Conservation (phyloP, 2,329 filamentous ascomycete species). For the Lachnellula subtilissima region DNA sequence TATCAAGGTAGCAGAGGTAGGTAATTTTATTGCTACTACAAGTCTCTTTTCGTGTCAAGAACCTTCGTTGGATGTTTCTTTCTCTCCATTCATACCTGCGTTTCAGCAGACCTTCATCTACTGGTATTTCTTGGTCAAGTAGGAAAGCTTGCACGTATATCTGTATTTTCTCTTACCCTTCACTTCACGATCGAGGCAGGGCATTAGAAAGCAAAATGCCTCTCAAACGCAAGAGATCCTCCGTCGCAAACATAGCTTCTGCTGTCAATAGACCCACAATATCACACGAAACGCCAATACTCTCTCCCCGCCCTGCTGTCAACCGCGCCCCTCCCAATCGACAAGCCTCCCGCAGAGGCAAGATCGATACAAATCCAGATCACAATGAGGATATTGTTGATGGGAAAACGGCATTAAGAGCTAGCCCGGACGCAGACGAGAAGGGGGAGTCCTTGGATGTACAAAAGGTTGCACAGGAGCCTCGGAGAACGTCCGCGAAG, state of each 20-base stretch:
- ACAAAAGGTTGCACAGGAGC: conserved; percentile 4
- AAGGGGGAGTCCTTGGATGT: conserved; percentile 25
- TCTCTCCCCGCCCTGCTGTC: conserved; percentile 2
- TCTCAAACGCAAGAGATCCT: conserved; percentile 29
- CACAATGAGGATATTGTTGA: conserved; percentile 29
- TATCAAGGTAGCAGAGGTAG: neutral
- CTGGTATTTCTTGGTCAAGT: neutral
- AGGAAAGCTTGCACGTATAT: neutral
- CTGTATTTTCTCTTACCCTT: neutral
- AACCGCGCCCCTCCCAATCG: conserved; percentile 17
- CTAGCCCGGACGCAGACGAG: conserved; percentile 30
- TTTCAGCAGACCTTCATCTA: conserved; percentile 5
- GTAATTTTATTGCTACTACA: neutral
- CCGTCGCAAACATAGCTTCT: conserved; percentile 7
- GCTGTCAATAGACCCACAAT: neutral
- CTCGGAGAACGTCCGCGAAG: conserved; percentile 3
- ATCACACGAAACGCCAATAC: conserved; percentile 9
- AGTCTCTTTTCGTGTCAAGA: neutral
- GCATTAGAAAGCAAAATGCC: conserved; percentile 16
- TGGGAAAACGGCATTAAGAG: conserved; percentile 28
- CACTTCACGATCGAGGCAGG: neutral
- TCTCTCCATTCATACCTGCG: conserved; percentile 7
- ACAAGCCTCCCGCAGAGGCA: conserved; percentile 19
- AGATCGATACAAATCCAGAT: conserved; percentile 29
- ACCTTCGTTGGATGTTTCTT: conserved; percentile 9